Base-by-base conservation (phyloP, 2,329 filamentous ascomycete genomes). In the Nemania diffusa region DNA sequence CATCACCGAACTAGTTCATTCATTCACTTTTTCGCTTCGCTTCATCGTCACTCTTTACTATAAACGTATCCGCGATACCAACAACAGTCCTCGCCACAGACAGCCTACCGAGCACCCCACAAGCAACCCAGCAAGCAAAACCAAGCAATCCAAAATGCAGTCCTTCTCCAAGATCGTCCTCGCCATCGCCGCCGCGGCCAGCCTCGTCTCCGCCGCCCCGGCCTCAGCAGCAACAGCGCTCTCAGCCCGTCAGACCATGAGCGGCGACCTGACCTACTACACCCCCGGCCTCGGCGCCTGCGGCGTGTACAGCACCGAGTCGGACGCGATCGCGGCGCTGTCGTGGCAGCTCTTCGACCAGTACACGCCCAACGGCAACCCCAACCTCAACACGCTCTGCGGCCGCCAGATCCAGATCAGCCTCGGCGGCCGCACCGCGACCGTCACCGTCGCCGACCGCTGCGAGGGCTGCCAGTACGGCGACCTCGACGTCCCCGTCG, bases 171-270 rank as follows among this genome's bases (percentile, higher is more conserved):
- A 63, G 53, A 61, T 70, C 65, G 27, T 61, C 52, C 44, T 70
- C 57, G 62, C 57, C 64, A 6, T 66, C 50, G 51, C 48, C 60
- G 67, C 67, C 42, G 81, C 77, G 1, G 83, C 74, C 61, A 84
- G 66, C 2, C 82, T 84, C 0, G 83, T 81, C 0, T 83, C 74
- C 6, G 84, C 73, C 44, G 83, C 82, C 0, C 84, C 82, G 79
- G 83, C 81, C 0, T 82, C 81, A 0, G 75, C 72, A 8, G 15
- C 51, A 76, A 83, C 81, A 42, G 17, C 52, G 22, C 53, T 61
- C n/a, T 24, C 57, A 32, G 34, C 11, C 44, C 61, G 40, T 37
- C 22, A 46, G 34, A 29, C 29, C 52, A 51, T 46, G 51, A 67
- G 17, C 53, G 69, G 69, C 48, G 67, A 71, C 56, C 64, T 71